phyloP scores from a whole-genome alignment of 2,329 filamentous ascomycete genomes.

The Chaetomium sp. region DNA sequence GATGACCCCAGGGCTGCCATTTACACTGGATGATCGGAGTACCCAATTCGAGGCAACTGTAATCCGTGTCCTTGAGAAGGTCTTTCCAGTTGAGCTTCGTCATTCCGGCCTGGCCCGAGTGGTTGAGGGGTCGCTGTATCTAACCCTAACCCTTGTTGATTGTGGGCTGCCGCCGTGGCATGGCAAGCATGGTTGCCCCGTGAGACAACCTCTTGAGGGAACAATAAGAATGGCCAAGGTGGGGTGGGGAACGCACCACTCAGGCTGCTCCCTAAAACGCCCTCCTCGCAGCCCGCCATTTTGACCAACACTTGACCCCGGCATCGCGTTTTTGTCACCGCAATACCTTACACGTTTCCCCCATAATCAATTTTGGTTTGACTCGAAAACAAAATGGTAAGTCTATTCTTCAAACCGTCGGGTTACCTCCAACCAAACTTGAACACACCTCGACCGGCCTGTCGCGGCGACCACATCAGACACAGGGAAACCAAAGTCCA shows the following conservation, averaged over 20 bases:
- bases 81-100: no score
- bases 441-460: no score
- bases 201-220: slow-evolving; percentile 3
- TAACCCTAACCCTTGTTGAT: background rate
- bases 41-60: no score
- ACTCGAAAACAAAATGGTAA: slow-evolving; percentile 4
- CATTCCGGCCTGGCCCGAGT: no score
- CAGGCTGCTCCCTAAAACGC: background rate
- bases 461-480: no score
- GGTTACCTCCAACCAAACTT: no score
- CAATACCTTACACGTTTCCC: background rate
- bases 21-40: no score
- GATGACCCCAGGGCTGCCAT: no score
- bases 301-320: background rate
- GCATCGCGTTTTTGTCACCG: background rate
- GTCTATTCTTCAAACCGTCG: no score
- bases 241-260: slow-evolving; percentile 6
- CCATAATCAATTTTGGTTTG: background rate
- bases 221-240: slow-evolving; percentile 9
- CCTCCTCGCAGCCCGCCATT: slow-evolving; percentile 5
- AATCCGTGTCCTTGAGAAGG: no score
- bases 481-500: no score
- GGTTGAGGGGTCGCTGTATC: background rate
- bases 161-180: background rate
- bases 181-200: slow-evolving; percentile 8